A percentile compares a stretch with the other conserved stretches of the same genome.
phyloP scores from a whole-genome alignment of 2,329 filamentous ascomycete genomes.

The Sclerotinia sclerotiorum region DNA sequence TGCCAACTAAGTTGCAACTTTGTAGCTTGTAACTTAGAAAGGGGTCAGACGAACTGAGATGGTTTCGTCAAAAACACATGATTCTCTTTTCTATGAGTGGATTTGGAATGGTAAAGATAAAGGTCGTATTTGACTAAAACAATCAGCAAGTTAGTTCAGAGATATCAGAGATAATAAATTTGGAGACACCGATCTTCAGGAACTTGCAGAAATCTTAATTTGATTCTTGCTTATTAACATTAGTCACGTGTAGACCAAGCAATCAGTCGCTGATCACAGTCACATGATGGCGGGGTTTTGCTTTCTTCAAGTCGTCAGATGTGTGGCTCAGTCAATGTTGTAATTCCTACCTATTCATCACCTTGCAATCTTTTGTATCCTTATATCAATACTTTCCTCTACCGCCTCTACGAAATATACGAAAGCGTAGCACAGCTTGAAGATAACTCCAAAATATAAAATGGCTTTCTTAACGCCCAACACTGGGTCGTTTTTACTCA shows the following conservation, averaged over 20 bases:
- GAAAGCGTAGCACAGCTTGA: not conserved
- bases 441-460: not conserved
- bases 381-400: not conserved
- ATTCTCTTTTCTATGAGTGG: too few species aligned
- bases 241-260: accelerated
- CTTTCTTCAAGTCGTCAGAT: conserved; percentile 16
- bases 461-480: conserved; percentile 32
- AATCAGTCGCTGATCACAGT: not conserved
- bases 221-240: not conserved
- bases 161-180: too few species aligned
- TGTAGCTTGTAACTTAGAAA: too few species aligned
- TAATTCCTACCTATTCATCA: not conserved
- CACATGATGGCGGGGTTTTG: conserved; percentile 19
- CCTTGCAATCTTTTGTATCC: not conserved
- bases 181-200: not conserved
- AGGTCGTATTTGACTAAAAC: too few species aligned
- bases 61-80: too few species aligned
- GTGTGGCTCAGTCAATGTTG: conserved; percentile 21
- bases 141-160: too few species aligned
- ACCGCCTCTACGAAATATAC: not conserved
- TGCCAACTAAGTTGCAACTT: too few species aligned
- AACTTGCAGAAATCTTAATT: not conserved
- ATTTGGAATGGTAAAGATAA: too few species aligned
- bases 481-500: conserved; percentile 45
- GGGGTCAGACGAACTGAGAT: too few species aligned